A percentile compares a stretch with the other conserved stretches of the same genome.
Conservation (phyloP, 2,329 filamentous ascomycete species). For the Immersiporthe knoxdaviesiana region DNA sequence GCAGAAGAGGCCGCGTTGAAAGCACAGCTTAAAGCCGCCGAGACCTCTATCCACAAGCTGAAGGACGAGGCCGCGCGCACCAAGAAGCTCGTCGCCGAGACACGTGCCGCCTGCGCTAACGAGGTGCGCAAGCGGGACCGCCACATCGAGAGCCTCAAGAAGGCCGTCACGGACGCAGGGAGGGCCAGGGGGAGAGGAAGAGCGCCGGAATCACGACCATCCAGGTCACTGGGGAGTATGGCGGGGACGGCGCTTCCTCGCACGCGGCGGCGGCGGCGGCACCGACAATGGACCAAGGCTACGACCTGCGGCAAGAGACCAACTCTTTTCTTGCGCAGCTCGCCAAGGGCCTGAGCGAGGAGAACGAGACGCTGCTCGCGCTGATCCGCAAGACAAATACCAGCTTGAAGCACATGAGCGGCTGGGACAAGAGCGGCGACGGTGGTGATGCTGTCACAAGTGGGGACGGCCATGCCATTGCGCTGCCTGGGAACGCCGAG, state of each 20-base stretch:
- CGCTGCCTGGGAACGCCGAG: slow-evolving; percentile 50
- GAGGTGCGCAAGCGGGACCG: slow-evolving; percentile 89
- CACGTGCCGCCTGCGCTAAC: slow-evolving; percentile 83
- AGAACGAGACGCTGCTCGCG: slow-evolving; percentile 81
- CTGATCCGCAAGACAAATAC: slow-evolving; percentile 73
- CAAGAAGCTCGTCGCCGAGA: slow-evolving; percentile 79
- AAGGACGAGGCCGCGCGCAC: slow-evolving; percentile 83
- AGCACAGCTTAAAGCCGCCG: slow-evolving; percentile 72
- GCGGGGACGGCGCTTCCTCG: slow-evolving; percentile 44
- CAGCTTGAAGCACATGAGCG: slow-evolving; percentile 72
- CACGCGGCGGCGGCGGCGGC: slow-evolving; percentile 20
- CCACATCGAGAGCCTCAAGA: slow-evolving; percentile 86
- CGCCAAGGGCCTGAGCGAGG: slow-evolving; percentile 81
- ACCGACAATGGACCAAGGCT: slow-evolving; percentile 53
- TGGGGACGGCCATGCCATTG: slow-evolving; percentile 36
- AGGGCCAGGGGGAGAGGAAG: slow-evolving; percentile 60
- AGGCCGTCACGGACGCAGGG: slow-evolving; percentile 74
- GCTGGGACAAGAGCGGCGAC: slow-evolving; percentile 48
- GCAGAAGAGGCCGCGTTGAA: slow-evolving; percentile 73
- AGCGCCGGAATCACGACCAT: slow-evolving; percentile 61
- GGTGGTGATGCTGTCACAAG: slow-evolving; percentile 25
- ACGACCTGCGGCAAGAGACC: slow-evolving; percentile 82
- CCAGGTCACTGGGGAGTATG: slow-evolving; percentile 57
- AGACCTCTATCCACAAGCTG: slow-evolving; percentile 72
- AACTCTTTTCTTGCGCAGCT: slow-evolving; percentile 88